A percentile compares a stretch with the other conserved stretches of the same genome.
phyloP scores from a whole-genome alignment of 2,329 filamentous ascomycete genomes.

The Epichloe sp. region DNA sequence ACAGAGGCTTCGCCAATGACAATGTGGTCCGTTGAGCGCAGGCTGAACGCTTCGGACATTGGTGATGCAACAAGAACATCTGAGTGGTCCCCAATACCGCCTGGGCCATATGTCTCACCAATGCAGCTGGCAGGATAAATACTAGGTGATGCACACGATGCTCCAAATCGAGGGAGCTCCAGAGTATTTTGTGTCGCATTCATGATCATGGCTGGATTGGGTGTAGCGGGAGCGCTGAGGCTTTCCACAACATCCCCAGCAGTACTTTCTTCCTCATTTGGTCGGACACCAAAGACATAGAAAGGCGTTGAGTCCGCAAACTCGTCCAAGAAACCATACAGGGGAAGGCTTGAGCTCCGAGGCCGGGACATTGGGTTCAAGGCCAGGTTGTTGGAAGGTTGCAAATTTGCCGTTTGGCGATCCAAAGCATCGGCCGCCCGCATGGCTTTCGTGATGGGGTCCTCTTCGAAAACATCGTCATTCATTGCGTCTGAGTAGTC shows the following conservation, averaged over 20 bases:
- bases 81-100: conserved; percentile 8
- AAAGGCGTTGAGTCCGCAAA: conserved; percentile 32
- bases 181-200: conserved; percentile 14
- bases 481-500: neutral
- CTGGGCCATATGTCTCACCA: conserved; percentile 19
- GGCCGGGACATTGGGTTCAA: conserved; percentile 26
- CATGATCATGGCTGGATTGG: conserved; percentile 18
- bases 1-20: conserved; percentile 28
- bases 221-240: conserved; percentile 9
- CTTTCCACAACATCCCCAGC: conserved; percentile 8
- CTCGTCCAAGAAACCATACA: conserved; percentile 30
- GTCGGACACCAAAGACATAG: conserved; percentile 31
- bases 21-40: conserved; percentile 22
- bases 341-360: conserved; percentile 36
- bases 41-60: conserved; percentile 21
- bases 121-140: conserved; percentile 19
- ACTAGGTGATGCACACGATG: conserved; percentile 10
- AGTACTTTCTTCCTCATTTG: conserved; percentile 11
- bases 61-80: conserved; percentile 17
- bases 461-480: conserved; percentile 27
- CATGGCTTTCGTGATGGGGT: conserved; percentile 43
- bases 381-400: conserved; percentile 35
- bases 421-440: conserved; percentile 45
- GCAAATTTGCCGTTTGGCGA: conserved; percentile 39
- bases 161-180: conserved; percentile 4